These are phyloP conservation scores for Periconia sp. DNA, from an alignment of 2,329 filamentous ascomycete genomes.

Conservation along the genomic window DNA sequence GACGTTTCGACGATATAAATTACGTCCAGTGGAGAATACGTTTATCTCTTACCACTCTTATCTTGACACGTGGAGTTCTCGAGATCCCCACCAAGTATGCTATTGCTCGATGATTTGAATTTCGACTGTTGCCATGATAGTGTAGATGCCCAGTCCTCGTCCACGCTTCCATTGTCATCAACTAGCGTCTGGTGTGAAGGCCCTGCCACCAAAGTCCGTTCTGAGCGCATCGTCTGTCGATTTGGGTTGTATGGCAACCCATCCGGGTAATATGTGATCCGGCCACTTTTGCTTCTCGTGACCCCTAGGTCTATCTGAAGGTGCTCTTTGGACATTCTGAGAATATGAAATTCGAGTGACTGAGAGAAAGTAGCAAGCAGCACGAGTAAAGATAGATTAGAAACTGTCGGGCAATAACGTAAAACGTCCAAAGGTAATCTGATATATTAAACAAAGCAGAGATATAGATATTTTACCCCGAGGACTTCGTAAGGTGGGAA, in stretches of 20 bases:
- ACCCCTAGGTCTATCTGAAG: not conserved
- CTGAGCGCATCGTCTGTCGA: not conserved
- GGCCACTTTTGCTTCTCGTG: constrained; percentile 5
- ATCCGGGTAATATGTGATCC: constrained; percentile 5
- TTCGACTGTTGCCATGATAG: not conserved
- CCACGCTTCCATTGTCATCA: not conserved
- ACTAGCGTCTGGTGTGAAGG: not conserved
- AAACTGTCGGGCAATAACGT: not conserved
- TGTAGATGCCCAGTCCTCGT: not conserved
- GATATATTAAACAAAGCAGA: no score
- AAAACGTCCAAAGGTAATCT: no score
- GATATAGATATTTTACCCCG: no score
- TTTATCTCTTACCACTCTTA: not conserved
- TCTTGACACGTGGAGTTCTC: not conserved
- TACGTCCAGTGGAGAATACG: no score
- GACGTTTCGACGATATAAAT: not conserved
- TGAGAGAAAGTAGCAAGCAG: not conserved
- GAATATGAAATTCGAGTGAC: no score
- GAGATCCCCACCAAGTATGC: not conserved
- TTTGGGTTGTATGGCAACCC: not conserved
- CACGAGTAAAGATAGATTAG: not conserved
- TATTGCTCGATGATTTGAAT: not conserved
- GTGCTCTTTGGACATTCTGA: no score
- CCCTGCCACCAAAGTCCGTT: not conserved
- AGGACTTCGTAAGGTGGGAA: not conserved